Base-by-base conservation (phyloP, 208 protist genomes). In the Crithidia expoeki region DNA sequence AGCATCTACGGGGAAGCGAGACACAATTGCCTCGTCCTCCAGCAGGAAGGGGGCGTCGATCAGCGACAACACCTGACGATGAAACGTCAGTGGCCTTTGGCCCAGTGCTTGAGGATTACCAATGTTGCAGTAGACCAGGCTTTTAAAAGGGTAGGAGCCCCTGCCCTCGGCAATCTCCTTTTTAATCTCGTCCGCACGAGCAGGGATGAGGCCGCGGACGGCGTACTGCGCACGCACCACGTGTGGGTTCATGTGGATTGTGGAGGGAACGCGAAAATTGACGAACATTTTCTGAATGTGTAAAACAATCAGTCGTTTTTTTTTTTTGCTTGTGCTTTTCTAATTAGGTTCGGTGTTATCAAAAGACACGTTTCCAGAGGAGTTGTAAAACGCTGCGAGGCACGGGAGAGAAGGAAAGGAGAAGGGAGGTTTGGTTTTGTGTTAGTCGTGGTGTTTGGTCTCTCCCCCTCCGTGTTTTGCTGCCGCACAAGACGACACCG, bases 101-200 rank as follows among this genome's bases (percentile, higher is more conserved):
- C 92, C 68, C n/a, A 99, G 79, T 69, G 85, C 79, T 79, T 99
- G 98, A 38, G 98, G 99, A 80, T 99, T 99, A 66, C 98, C 99
- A 79, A 99, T 99, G 87, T 99, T 99, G 86, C 98, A 99, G 73
- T 93, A 95, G 52, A 99, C 85, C 17, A 99, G 80, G 42, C 94
- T 73, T 23, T 84, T 3, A 74, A 97, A 97, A 9, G 81, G 66
- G 65, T 93, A 82, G 17, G 66, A 74, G 14, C 36, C 61, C 53
- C 53, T 72, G 57, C 80, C 86, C 11, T 52, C 63, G 10, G 79
- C 76, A 32, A 97, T 74, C 56, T 89, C 73, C 27, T 76, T 34
- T 62, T 94, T 79, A 69, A 97, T 94, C 70, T 89, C 81, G 46
- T 90, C 77, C 30, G 92, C 92, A 30, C 83, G 82, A 44, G 83